A percentile compares a stretch with the other conserved stretches of the same genome.
These are phyloP conservation scores for Agrocybe praecox DNA, from an alignment of 768 basidiomycete species.

Conservation along the genomic window DNA sequence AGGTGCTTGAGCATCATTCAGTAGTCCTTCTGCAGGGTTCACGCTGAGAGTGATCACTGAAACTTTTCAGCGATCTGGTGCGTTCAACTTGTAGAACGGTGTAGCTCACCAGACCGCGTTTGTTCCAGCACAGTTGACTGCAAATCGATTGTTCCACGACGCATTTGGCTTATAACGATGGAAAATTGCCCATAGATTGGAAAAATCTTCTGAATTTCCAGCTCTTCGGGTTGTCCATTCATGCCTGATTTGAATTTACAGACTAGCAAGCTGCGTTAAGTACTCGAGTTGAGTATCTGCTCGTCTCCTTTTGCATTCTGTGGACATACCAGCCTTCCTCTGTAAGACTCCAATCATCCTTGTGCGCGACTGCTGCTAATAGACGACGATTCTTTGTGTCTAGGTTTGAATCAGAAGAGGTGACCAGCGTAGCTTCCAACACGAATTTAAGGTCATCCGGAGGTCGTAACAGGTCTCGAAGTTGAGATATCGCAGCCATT, in stretches of 20 bases:
- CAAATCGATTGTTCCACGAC: slow-evolving; percentile 38
- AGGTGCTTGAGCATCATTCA: slow-evolving; percentile 30
- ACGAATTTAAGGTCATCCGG: slow-evolving; percentile 48
- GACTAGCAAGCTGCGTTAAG: slow-evolving; percentile 46
- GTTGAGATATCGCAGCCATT: slow-evolving; percentile 21
- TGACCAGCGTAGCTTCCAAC: slow-evolving; percentile 39
- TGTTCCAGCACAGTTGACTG: slow-evolving; percentile 29
- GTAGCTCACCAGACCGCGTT: slow-evolving; percentile 40
- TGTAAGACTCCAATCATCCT: slow-evolving; percentile 37
- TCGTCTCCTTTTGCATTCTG: background rate
- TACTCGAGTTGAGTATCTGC: background rate
- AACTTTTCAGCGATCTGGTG: background rate
- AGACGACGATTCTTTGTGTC: slow-evolving; percentile 33
- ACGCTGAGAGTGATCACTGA: slow-evolving; percentile 61
- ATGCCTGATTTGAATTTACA: slow-evolving; percentile 38
- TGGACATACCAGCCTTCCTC: slow-evolving; percentile 58
- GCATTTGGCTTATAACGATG: slow-evolving; percentile 59
- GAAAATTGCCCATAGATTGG: slow-evolving; percentile 59
- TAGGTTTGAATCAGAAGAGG: slow-evolving; percentile 10
- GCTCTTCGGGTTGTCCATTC: slow-evolving; percentile 28
- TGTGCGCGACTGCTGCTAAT: slow-evolving; percentile 55
- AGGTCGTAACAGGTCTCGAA: slow-evolving; percentile 26
- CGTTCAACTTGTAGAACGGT: background rate
- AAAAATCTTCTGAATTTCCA: slow-evolving; percentile 51
- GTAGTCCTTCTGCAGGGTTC: slow-evolving; percentile 40